A percentile compares a stretch with the other conserved stretches of the same genome.
Evolutionary conservation across 768 basidiomycete genomes (phyloP).

Genomic region (Suillus bovinus): DNA sequence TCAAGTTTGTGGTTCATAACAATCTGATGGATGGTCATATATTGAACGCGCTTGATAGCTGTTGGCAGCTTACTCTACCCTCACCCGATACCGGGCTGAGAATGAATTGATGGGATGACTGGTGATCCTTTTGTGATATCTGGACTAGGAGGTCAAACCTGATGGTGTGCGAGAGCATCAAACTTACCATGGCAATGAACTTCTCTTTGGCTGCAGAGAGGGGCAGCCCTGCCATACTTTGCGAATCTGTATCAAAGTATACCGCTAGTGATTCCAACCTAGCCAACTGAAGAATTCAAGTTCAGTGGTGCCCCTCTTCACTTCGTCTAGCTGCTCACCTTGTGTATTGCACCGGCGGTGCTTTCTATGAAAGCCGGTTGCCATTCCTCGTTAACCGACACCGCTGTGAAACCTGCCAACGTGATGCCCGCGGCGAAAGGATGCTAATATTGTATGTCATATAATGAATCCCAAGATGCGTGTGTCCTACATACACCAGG

Average conservation of each 20-base stretch:
- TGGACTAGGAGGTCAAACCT: constrained; percentile 20
- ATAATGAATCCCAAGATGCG: neutral
- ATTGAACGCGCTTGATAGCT: neutral
- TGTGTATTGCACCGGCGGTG: constrained; percentile 83
- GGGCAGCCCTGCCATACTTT: constrained; percentile 70
- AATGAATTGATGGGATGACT: constrained; percentile 79
- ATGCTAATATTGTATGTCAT: constrained; percentile 51
- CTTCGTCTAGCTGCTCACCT: constrained; percentile 46
- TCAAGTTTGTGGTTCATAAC: constrained; percentile 80
- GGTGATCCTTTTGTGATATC: constrained; percentile 52
- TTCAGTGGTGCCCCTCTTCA: constrained; percentile 8
- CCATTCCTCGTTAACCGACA: constrained; percentile 90
- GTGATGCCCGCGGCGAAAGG: constrained; percentile 94
- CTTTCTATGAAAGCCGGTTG: constrained; percentile 90
- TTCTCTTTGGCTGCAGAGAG: constrained; percentile 65
- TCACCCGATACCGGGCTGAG: constrained; percentile 95
- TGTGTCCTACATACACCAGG: constrained; percentile 66
- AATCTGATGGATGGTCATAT: constrained; percentile 45
- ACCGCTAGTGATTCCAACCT: constrained; percentile 83
- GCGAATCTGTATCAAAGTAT: constrained; percentile 94
- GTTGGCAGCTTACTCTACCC: constrained; percentile 63
- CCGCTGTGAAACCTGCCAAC: constrained; percentile 81
- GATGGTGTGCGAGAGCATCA: constrained; percentile 4
- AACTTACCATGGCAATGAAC: constrained; percentile 71
- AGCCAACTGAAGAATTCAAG: constrained; percentile 56